A percentile compares a stretch with the other conserved stretches of the same genome.
phyloP scores from a whole-genome alignment of 1,139 yeast genomes.

The Eremothecium gossypii region DNA sequence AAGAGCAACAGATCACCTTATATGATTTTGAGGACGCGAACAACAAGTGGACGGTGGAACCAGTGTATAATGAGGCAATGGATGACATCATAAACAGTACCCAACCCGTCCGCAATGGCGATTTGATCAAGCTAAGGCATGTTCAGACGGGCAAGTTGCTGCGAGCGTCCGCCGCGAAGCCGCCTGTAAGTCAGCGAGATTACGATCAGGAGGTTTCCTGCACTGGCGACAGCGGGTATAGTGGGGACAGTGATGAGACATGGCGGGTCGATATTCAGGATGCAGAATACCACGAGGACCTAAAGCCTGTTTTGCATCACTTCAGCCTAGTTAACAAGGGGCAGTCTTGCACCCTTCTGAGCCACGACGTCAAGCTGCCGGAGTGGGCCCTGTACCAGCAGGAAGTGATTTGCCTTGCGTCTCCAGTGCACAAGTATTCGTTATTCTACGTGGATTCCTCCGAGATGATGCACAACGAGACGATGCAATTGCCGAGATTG shows the following conservation, averaged over 20 bases:
- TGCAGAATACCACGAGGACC: conserved; percentile 31
- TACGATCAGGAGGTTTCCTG: conserved; percentile 68
- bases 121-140: conserved; percentile 52
- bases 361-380: conserved; percentile 57
- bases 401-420: conserved; percentile 66
- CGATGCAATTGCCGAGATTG: not conserved
- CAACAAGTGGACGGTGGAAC: conserved; percentile 63
- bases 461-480: not conserved
- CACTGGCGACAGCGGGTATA: conserved; percentile 41
- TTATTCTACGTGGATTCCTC: conserved; percentile 51
- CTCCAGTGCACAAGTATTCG: conserved; percentile 50
- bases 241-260: conserved; percentile 44
- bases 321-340: conserved; percentile 55
- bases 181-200: conserved; percentile 76
- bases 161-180: conserved; percentile 49
- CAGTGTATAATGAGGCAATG: conserved; percentile 16
- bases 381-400: conserved; percentile 62
- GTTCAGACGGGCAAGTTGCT: conserved; percentile 49
- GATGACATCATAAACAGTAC: conserved; percentile 25
- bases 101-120: conserved; percentile 40
- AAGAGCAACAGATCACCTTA: conserved; percentile 61
- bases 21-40: conserved; percentile 42
- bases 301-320: conserved; percentile 36
- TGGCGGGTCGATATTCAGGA: conserved; percentile 31
- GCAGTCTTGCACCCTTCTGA: conserved; percentile 49